Evolutionary conservation across 1,139 yeast species (phyloP), one percentile per base, ranked within the genome.

Genomic region (Eremothecium coryli): DNA sequence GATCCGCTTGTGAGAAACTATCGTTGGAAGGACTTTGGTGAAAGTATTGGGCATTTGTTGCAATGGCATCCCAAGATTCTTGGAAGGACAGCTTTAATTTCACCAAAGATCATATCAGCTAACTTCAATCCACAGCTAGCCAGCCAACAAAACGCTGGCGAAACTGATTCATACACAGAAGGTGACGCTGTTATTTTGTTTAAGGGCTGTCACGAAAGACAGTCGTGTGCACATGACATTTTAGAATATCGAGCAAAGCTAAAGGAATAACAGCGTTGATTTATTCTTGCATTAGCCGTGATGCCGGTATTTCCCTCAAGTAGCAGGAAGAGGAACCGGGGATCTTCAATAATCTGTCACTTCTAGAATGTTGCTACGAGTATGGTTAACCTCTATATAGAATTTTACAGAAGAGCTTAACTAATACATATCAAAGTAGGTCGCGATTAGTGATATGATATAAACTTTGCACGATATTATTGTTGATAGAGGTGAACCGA

Each of bases 51-150:
- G 16, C 97, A 90, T 56, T 65, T 85, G 24, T 64, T 86, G 44
- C 95, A 85, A 57, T 90, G 97, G 98, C 98, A 90, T 55, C 94
- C 95, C 9, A 72, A 71, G 32, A 62, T 80, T 26, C 66, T 88
- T 45, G 70, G 81, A 36, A 79, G 75, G 49, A 67, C 93, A 4
- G 81, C 85, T 0, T 59, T 88, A 9, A 71, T 90, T 1, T 82
- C 85, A 5, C 64, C 75, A 27, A 67, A 73, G 45, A 57, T 68
- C n/a, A 65, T 77, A 32, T 68, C 72, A 10, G 61, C 78, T 18
- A 48, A 61, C 12, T 68, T 67, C 37, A 54, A 62, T 23, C 58
- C 49, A 15, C 15, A 23, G 20, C n/a, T 29, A n/a, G 38, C 48
- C 36, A 50, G 58, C 34, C 49, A 48, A 42, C 39, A 46, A 2